Percentiles rank a stretch among this genome's conserved stretches.
phyloP scores from a whole-genome alignment of 768 basidiomycete genomes.

The Lepiota venenata region DNA sequence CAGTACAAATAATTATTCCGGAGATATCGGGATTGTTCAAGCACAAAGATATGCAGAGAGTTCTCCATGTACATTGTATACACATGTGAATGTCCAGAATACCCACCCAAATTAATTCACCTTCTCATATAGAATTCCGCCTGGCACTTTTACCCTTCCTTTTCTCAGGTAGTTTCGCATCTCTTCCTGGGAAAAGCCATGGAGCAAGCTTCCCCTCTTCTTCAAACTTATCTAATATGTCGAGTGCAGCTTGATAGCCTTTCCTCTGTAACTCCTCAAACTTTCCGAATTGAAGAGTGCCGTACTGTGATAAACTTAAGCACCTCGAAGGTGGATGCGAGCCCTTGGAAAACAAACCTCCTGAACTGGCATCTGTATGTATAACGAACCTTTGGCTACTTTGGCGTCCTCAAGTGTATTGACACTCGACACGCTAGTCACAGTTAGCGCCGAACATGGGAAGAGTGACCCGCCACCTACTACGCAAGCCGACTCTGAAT shows the following conservation, averaged over 20 bases:
- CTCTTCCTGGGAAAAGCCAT: slow-evolving; percentile 60
- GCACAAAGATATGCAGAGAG: neutral
- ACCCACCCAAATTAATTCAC: neutral
- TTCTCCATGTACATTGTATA: slow-evolving; percentile 2
- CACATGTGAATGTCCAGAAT: neutral
- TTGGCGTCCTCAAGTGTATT: slow-evolving; percentile 97
- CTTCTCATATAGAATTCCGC: slow-evolving; percentile 63
- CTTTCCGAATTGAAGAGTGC: slow-evolving; percentile 86
- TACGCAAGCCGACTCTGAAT: slow-evolving; percentile 94
- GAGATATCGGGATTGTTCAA: neutral
- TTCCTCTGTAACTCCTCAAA: slow-evolving; percentile 86
- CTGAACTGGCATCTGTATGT: slow-evolving; percentile 94
- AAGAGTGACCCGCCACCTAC: slow-evolving; percentile 45
- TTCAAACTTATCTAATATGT: slow-evolving; percentile 73
- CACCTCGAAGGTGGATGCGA: neutral
- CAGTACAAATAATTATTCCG: too few species aligned
- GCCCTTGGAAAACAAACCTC: slow-evolving; percentile 45
- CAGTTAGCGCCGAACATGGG: neutral
- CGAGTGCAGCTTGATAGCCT: slow-evolving; percentile 72
- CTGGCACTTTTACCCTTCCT: slow-evolving; percentile 76
- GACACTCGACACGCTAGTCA: slow-evolving; percentile 85
- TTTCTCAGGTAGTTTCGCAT: slow-evolving; percentile 40
- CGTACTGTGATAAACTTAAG: slow-evolving; percentile 50
- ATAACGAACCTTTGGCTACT: slow-evolving; percentile 80
- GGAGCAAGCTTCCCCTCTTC: slow-evolving; percentile 82